A percentile compares a stretch with the other conserved stretches of the same genome.
phyloP scores from a whole-genome alignment of 1,139 yeast genomes.

The Yamadazyma blattariae region DNA sequence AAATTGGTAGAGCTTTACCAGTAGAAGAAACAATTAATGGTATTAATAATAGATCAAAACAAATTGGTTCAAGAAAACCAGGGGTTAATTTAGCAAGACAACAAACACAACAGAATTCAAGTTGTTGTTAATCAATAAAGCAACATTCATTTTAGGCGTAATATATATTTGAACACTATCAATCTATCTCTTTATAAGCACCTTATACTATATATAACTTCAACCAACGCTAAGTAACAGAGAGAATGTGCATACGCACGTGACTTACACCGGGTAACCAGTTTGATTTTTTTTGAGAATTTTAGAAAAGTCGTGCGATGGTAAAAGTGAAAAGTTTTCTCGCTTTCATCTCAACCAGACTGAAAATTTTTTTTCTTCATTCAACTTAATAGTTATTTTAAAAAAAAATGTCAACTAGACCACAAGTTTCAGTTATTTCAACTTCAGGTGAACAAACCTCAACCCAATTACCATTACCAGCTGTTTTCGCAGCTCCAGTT shows the following conservation, averaged over 20 bases:
- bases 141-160: neutral
- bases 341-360: no score
- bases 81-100: slow-evolving; percentile 42
- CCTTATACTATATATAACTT: no score
- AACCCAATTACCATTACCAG: slow-evolving; percentile 90
- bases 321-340: no score
- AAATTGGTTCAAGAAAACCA: slow-evolving; percentile 17
- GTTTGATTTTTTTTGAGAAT: no score
- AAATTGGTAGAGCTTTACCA: slow-evolving; percentile 44
- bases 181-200: no score
- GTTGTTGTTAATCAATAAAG: slow-evolving; percentile 26
- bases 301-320: no score
- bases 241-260: no score
- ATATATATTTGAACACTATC: no score
- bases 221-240: no score
- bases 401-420: slow-evolving; percentile 66
- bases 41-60: slow-evolving; percentile 23
- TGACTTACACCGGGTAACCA: no score
- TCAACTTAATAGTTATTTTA: slow-evolving; percentile 14
- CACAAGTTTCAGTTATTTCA: slow-evolving; percentile 95
- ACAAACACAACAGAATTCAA: slow-evolving; percentile 17
- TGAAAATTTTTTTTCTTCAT: slow-evolving; percentile 14
- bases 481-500: slow-evolving; percentile 99
- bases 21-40: slow-evolving; percentile 37
- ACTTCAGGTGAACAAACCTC: slow-evolving; percentile 84